Evolutionary conservation across 257 asterid species (phyloP).

Genomic region (Datura wrightii): DNA sequence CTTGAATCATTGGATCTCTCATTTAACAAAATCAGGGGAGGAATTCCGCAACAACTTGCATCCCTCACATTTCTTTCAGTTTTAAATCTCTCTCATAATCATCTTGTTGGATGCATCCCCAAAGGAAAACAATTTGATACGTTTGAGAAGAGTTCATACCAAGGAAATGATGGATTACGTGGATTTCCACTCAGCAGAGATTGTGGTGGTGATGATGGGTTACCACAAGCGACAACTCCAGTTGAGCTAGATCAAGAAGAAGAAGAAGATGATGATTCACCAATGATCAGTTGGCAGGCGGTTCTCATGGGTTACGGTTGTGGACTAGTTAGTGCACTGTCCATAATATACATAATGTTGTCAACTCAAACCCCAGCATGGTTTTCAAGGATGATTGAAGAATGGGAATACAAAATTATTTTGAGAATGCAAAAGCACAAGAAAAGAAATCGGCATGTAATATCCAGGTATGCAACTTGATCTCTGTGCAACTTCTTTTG

Average conservation of each 20-base stretch:
- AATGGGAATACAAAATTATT: no score
- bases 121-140: constrained; percentile 25
- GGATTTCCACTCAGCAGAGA: constrained; percentile 13
- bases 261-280: not conserved
- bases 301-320: constrained; percentile 25
- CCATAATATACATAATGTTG: not conserved
- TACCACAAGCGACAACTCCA: not conserved
- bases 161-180: constrained; percentile 19
- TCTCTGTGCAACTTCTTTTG: not conserved
- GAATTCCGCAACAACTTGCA: constrained; percentile 24
- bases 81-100: constrained; percentile 24
- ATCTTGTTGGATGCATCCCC: constrained; percentile 28
- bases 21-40: not conserved
- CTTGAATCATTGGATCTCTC: constrained; percentile 31
- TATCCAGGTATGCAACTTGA: no score
- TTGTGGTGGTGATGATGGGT: not conserved
- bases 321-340: constrained; percentile 14
- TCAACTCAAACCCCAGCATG: not conserved
- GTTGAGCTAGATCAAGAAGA: not conserved
- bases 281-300: constrained; percentile 17
- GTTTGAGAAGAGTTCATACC: not conserved
- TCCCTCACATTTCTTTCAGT: not conserved
- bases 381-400: not conserved
- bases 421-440: no score
- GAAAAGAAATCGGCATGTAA: no score